Evolutionary conservation across 768 basidiomycete genomes (phyloP).

Genomic region (Collybia mongolica): DNA sequence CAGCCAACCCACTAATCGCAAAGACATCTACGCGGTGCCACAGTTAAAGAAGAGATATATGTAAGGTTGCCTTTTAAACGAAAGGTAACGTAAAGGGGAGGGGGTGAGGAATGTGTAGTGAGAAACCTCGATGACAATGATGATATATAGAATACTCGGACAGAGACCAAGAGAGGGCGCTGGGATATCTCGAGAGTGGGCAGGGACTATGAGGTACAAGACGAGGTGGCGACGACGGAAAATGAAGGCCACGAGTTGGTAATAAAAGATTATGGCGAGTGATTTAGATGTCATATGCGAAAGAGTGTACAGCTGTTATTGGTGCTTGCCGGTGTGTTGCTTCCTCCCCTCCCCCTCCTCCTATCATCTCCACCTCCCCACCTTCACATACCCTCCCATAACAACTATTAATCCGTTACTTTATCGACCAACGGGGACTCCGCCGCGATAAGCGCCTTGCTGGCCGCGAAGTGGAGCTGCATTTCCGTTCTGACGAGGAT

Average conservation of each 20-base stretch:
- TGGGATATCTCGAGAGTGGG: slow-evolving; percentile 1
- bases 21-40: background rate
- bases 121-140: slow-evolving; percentile 9
- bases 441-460: slow-evolving; percentile 32
- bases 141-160: slow-evolving; percentile 13
- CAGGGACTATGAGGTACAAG: slow-evolving; percentile 12
- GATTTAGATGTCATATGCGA: slow-evolving; percentile 10
- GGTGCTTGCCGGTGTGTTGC: slow-evolving; percentile 11
- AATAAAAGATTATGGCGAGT: background rate
- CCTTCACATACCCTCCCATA: background rate
- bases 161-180: background rate
- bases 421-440: slow-evolving; percentile 37
- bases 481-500: slow-evolving; percentile 21
- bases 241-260: slow-evolving; percentile 6
- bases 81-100: slow-evolving; percentile 14
- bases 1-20: background rate
- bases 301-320: slow-evolving; percentile 6
- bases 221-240: slow-evolving; percentile 8
- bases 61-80: slow-evolving; percentile 15
- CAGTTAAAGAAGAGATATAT: slow-evolving; percentile 12
- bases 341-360: slow-evolving; percentile 6
- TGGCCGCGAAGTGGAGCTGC: slow-evolving; percentile 22
- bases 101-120: background rate
- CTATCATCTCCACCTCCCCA: no score
- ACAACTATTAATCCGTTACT: background rate